Evolutionary conservation across 352 stramenopile genomes (phyloP).

Genomic region (Globisporangium abappressorium): DNA sequence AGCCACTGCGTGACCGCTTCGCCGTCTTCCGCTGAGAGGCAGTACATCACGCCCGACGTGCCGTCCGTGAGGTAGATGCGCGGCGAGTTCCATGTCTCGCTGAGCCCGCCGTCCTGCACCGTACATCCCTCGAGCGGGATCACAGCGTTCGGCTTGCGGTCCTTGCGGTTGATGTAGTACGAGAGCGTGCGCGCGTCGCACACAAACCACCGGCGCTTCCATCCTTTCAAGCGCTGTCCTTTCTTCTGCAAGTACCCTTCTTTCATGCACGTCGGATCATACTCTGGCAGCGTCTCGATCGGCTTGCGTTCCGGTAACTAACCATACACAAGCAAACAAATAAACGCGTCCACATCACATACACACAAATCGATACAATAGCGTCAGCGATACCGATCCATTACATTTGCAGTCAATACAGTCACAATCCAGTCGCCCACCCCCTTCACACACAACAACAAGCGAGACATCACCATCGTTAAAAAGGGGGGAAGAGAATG

Average conservation of each 20-base stretch:
- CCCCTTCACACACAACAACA: too few relatives aligned
- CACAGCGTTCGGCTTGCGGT: constrained; percentile 78
- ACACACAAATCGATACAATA: not conserved
- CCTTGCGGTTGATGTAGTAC: constrained; percentile 82
- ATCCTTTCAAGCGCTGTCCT: constrained; percentile 74
- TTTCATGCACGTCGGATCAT: constrained; percentile 69
- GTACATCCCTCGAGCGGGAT: constrained; percentile 78
- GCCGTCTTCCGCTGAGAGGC: constrained; percentile 69
- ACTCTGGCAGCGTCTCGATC: constrained; percentile 43
- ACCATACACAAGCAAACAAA: not conserved
- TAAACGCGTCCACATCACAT: not conserved
- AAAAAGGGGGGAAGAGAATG: not conserved
- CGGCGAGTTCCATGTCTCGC: constrained; percentile 84
- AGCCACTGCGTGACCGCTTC: constrained; percentile 75
- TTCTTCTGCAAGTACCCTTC: constrained; percentile 87
- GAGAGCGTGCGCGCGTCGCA: constrained; percentile 76
- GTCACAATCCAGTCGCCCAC: too few relatives aligned
- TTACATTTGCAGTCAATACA: too few relatives aligned
- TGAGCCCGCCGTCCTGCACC: constrained; percentile 76
- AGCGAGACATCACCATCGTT: not conserved
- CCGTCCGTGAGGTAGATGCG: constrained; percentile 83
- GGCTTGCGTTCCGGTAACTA: constrained; percentile 62
- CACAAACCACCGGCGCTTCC: constrained; percentile 85
- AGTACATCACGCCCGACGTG: constrained; percentile 77
- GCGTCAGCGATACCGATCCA: not conserved